Evolutionary conservation across 2,329 filamentous ascomycete species (phyloP).

Genomic region (Fusarium circinatum): DNA sequence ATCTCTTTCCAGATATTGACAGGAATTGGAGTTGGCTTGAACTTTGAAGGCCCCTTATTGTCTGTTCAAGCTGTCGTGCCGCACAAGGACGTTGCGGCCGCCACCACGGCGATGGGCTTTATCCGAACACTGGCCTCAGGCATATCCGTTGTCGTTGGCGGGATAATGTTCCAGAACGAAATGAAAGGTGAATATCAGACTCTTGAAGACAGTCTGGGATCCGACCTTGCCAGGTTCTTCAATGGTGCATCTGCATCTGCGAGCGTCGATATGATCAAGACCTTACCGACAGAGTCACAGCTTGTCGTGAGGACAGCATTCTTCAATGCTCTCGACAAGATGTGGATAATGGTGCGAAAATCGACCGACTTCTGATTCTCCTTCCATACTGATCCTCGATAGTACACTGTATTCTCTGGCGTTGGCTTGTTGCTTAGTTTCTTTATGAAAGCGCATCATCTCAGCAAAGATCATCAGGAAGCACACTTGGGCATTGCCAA

Average conservation of each 20-base stretch:
- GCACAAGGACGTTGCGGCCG: conserved; percentile 69
- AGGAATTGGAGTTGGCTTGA: conserved; percentile 70
- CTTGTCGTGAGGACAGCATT: conserved; percentile 40
- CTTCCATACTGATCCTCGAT: not conserved
- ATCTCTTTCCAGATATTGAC: conserved; percentile 67
- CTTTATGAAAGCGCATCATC: conserved; percentile 36
- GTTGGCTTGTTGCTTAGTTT: conserved; percentile 30
- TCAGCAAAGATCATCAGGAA: conserved; percentile 37
- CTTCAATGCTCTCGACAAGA: conserved; percentile 36
- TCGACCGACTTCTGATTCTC: too few relatives aligned
- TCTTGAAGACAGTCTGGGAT: conserved; percentile 59
- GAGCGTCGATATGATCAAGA: conserved; percentile 62
- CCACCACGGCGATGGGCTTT: conserved; percentile 71
- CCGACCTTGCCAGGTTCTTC: conserved; percentile 57
- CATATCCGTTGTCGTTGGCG: conserved; percentile 73
- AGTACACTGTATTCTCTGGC: conserved; percentile 37
- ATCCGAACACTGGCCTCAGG: conserved; percentile 71
- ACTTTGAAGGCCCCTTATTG: conserved; percentile 71
- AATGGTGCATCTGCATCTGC: conserved; percentile 65
- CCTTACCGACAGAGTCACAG: conserved; percentile 32
- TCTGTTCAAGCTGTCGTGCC: conserved; percentile 71
- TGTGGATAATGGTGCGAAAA: conserved; percentile 46
- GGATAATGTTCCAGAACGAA: conserved; percentile 76
- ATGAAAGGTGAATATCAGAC: conserved; percentile 62
- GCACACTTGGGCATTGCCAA: conserved; percentile 30